Evolutionary conservation across 495 filamentous ascomycete species (phyloP).

Genomic region (Hypoxylon cercidicola): DNA sequence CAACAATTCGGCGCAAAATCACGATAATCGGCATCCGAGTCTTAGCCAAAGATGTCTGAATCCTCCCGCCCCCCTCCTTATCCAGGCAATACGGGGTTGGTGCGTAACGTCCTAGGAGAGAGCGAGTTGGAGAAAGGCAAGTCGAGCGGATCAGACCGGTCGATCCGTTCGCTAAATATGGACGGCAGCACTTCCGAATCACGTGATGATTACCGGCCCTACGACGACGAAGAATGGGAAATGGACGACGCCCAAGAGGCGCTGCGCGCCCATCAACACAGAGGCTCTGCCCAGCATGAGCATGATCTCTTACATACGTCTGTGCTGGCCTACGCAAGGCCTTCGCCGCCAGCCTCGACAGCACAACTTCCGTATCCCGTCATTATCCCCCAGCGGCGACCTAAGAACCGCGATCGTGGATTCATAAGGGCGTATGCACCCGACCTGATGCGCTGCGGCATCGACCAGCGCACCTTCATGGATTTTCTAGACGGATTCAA

Average conservation of each 20-base stretch:
- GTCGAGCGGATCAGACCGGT: too few species aligned
- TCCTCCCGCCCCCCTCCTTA: too few species aligned
- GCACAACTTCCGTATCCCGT: conserved; percentile 25
- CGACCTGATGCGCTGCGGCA: conserved; percentile 49
- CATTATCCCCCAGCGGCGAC: conserved; percentile 37
- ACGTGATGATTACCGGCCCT: background rate
- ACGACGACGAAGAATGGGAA: conserved; percentile 17
- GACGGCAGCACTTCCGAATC: background rate
- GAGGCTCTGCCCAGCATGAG: background rate
- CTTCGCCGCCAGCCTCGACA: background rate
- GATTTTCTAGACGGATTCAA: conserved; percentile 53
- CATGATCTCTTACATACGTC: background rate
- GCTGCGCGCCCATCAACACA: background rate
- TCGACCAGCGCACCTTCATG: conserved; percentile 52
- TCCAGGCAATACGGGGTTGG: too few species aligned
- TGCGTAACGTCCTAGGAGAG: too few species aligned
- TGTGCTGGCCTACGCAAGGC: background rate
- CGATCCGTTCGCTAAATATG: background rate
- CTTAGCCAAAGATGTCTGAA: too few species aligned
- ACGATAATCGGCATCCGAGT: too few species aligned
- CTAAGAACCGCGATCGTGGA: conserved; percentile 44
- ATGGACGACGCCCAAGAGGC: conserved; percentile 16
- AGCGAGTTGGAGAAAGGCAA: too few species aligned
- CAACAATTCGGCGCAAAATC: too few species aligned
- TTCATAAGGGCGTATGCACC: conserved; percentile 57